A percentile compares a stretch with the other conserved stretches of the same genome.
Evolutionary conservation across 192 early-diverging fungal genomes (phyloP).

Genomic region (Allomyces javanicus): DNA sequence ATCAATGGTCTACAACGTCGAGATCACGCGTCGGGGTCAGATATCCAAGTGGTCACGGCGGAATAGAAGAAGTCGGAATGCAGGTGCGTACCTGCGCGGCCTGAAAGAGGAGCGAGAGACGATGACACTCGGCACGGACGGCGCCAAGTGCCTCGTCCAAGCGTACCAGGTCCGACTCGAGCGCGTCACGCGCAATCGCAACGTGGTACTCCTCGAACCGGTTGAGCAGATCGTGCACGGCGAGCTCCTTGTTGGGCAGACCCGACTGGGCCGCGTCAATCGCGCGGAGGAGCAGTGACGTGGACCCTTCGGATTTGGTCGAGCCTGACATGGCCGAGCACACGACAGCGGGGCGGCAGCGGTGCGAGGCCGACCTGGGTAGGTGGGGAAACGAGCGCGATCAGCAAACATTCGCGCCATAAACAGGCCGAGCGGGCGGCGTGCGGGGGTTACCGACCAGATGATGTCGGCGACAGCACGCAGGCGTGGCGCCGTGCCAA

Average conservation of each 20-base stretch:
- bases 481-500: conserved; percentile 51
- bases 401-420: conserved; percentile 3
- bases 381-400: background rate
- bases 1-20: conserved; percentile 37
- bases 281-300: conserved; percentile 40
- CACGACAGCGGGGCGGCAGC: conserved; percentile 64
- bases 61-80: background rate
- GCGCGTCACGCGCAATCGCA: conserved; percentile 30
- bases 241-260: conserved; percentile 13
- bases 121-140: conserved; percentile 35
- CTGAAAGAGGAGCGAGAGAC: conserved; percentile 64
- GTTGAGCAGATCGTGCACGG: conserved; percentile 55
- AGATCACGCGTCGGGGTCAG: background rate
- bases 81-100: conserved; percentile 54
- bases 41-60: background rate
- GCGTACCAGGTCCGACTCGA: conserved; percentile 41
- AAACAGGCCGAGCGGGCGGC: background rate
- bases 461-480: conserved; percentile 53
- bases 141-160: no score
- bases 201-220: conserved; percentile 73
- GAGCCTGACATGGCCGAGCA: conserved; percentile 85
- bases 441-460: conserved; percentile 29
- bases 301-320: conserved; percentile 76
- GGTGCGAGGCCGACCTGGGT: background rate
- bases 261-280: conserved; percentile 24